Percentiles rank a stretch among this genome's conserved stretches.
These are phyloP conservation scores for Albatrellus ellisii DNA, from an alignment of 768 basidiomycete species.

Conservation along the genomic window DNA sequence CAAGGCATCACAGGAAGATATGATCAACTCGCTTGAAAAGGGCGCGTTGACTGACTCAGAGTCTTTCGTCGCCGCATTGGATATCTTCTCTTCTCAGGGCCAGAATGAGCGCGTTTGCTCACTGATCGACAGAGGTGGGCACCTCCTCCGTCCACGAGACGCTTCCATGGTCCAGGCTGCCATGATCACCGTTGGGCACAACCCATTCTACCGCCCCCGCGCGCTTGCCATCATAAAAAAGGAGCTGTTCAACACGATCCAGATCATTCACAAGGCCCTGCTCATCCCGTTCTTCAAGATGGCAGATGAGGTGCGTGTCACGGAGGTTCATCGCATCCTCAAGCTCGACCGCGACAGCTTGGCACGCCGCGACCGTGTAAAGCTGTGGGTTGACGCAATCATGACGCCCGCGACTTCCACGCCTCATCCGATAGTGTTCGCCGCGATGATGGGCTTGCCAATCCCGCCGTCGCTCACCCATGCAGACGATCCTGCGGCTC, in stretches of 20 bases:
- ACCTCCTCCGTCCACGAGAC: conserved; percentile 53
- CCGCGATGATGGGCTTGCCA: conserved; percentile 48
- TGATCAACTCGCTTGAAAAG: conserved; percentile 23
- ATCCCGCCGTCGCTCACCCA: conserved; percentile 24
- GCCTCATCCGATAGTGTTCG: conserved; percentile 43
- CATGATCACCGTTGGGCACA: conserved; percentile 26
- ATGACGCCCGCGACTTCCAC: conserved; percentile 24
- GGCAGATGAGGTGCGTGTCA: conserved; percentile 25
- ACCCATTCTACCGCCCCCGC: conserved; percentile 13
- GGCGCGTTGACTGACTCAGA: conserved; percentile 38
- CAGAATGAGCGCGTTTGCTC: conserved; percentile 22
- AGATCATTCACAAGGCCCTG: conserved; percentile 30
- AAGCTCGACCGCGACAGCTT: conserved; percentile 26
- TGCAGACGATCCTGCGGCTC: conserved; percentile 33
- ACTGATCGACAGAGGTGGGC: conserved; percentile 32
- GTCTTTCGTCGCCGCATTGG: conserved; percentile 39
- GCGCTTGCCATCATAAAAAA: conserved; percentile 34
- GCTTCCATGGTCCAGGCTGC: conserved; percentile 31
- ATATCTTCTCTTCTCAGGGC: conserved; percentile 30
- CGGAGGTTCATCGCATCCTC: conserved; percentile 33
- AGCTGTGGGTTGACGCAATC: conserved; percentile 38
- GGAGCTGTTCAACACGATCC: conserved; percentile 36
- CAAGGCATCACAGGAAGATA: conserved; percentile 7
- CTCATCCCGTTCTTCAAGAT: conserved; percentile 34
- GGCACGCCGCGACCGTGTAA: conserved; percentile 33